phyloP scores from a whole-genome alignment of 192 early-diverging fungal species.

The Entomortierella beljakovae region DNA sequence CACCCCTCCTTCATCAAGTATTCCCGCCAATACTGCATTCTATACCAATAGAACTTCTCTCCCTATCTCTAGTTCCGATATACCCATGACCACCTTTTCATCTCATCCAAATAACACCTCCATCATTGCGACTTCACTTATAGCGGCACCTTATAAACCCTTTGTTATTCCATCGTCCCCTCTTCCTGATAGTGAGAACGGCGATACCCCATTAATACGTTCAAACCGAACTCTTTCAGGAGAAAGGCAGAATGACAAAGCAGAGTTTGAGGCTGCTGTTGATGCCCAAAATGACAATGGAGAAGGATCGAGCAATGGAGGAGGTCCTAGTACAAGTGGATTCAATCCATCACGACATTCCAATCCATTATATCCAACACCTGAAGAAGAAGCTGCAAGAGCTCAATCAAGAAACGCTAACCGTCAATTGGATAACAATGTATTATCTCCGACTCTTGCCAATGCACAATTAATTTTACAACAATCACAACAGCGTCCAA shows the following conservation, averaged over 20 bases:
- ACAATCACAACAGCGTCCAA: conserved; percentile 17
- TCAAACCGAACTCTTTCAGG: neutral
- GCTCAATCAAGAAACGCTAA: neutral
- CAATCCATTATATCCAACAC: neutral
- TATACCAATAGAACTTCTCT: neutral
- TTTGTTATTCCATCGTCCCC: conserved; percentile 8
- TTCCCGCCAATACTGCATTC: neutral
- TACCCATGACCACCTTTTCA: neutral
- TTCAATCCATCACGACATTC: neutral
- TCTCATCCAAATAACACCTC: neutral
- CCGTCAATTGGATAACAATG: conserved; percentile 1
- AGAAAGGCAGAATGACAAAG: neutral
- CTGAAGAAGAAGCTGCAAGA: neutral
- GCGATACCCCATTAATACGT: neutral
- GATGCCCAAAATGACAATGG: neutral
- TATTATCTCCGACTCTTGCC: conserved; percentile 17
- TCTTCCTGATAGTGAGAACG: neutral
- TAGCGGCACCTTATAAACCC: conserved; percentile 3
- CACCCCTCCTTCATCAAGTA: neutral
- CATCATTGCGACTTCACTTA: conserved; percentile 7
- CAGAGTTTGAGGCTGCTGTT: neutral
- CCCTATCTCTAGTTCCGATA: neutral
- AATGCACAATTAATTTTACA: conserved; percentile 27
- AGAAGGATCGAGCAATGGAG: neutral
- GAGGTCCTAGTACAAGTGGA: neutral